phyloP scores from a whole-genome alignment of 805 yeast genomes.

The Saccharomycopsis sp. region DNA sequence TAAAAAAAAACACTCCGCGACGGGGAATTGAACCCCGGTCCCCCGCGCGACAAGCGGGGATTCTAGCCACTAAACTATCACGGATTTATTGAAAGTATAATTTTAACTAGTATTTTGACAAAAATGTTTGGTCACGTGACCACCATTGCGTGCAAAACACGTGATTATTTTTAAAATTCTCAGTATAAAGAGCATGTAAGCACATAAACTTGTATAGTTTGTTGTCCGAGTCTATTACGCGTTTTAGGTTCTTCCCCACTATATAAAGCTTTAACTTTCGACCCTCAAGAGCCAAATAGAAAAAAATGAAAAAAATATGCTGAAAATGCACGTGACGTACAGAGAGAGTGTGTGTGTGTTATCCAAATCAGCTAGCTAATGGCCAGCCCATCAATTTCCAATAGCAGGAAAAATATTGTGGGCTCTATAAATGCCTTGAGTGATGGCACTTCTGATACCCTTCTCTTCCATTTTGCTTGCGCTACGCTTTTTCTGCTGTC shows the following conservation, averaged over 20 bases:
- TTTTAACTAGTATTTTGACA: too few relatives aligned
- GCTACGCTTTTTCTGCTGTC: constrained; percentile 82
- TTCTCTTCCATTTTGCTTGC: constrained; percentile 87
- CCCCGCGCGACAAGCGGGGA: constrained; percentile 30
- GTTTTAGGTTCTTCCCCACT: too few relatives aligned
- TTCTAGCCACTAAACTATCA: constrained; percentile 33
- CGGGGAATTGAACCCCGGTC: constrained; percentile 23
- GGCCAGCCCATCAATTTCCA: too few relatives aligned
- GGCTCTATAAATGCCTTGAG: constrained; percentile 85
- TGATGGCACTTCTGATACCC: constrained; percentile 79
- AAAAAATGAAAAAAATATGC: too few relatives aligned
- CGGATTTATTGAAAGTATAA: too few relatives aligned
- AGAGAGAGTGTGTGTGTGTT: too few relatives aligned
- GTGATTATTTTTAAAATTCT: constrained; percentile 5
- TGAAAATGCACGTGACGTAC: too few relatives aligned
- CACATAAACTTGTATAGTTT: constrained; percentile 19
- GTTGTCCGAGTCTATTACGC: constrained; percentile 14
- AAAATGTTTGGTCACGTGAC: too few relatives aligned
- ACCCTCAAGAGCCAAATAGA: constrained; percentile 75
- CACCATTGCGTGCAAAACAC: constrained; percentile 5
- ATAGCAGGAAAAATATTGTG: constrained; percentile 61
- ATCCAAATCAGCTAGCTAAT: too few relatives aligned
- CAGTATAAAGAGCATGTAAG: constrained; percentile 14
- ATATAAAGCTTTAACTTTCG: constrained; percentile 68
- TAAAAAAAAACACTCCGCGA: constrained; percentile 20